Base-by-base conservation (phyloP, 2,329 filamentous ascomycete genomes). In the Teratosphaeria nubilosa region DNA sequence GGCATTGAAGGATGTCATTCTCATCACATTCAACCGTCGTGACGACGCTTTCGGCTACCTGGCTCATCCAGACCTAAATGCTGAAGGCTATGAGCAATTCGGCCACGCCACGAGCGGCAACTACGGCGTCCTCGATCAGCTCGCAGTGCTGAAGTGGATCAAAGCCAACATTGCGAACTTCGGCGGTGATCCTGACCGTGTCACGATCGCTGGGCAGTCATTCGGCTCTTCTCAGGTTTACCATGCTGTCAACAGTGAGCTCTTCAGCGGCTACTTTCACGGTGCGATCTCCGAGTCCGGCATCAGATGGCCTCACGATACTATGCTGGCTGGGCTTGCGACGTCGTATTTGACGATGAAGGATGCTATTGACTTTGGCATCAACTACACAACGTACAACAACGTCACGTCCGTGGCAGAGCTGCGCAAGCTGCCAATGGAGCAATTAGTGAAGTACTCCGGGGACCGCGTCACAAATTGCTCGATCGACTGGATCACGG, bases 1-100 rank as follows among this genome's bases (percentile, higher is more conserved):
- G 41, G 41, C 41, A 48, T 7, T 48, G 41, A 48, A 48, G 20
- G 41, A 48, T 48, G 41, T 48, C 41, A 24, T 48, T 10, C 41
- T 48, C 16, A 20, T 48, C 41, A 48, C 41, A 5, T 76, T 85
- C 20, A 85, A 85, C 70, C 85, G 85, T 68, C 79, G 83, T 9
- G 70, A 85, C 3, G 76, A 75, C 0, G 82, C 80, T 0, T 73
- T 85, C 0, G 83, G 83, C 0, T 85, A 83, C 63, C 70, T 85
- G 0, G 82, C 82, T 0, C 73, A 84, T 7, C 75, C 78, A 4
- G 41, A 48, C 20, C 20, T 48, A 16, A 48, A 48, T 20, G 41
- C 41, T n/a, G 41, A 48, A 48, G 41, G 41, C 41, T 48, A 48
- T 16, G 41, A 48, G 41, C 16, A 20, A 10, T 48, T 48, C 24